These are phyloP conservation scores for Limonium bicolor DNA, from an alignment of 148 eudicot genomes.

Conservation along the genomic window DNA sequence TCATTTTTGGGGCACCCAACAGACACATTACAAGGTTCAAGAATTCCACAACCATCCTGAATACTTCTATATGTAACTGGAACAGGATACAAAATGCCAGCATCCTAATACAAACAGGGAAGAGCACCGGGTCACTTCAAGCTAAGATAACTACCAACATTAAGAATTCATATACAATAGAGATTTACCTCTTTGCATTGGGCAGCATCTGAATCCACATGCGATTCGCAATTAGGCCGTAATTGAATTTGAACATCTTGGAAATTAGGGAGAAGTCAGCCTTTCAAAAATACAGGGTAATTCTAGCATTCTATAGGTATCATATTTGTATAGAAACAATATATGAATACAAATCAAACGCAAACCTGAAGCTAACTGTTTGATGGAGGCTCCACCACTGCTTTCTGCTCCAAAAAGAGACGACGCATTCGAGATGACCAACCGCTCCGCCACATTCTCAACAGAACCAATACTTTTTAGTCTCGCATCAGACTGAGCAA, in stretches of 20 bases:
- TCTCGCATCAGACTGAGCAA: constrained; percentile 16
- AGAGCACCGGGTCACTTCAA: constrained; percentile 2
- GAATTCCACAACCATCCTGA: constrained; percentile 18
- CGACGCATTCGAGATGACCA: constrained; percentile 20
- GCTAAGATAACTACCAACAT: too few species aligned
- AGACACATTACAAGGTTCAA: constrained; percentile 19
- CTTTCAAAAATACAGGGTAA: too few species aligned
- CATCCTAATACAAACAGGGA: constrained; percentile 27
- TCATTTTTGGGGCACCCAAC: constrained; percentile 38
- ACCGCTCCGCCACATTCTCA: constrained; percentile 24
- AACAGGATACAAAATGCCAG: constrained; percentile 19
- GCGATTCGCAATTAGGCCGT: too few species aligned
- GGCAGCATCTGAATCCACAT: too few species aligned
- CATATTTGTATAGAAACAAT: too few species aligned
- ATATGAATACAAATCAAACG: too few species aligned
- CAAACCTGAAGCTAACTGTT: constrained; percentile 17
- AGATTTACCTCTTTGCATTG: too few species aligned
- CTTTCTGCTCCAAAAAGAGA: constrained; percentile 24
- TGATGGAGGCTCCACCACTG: constrained; percentile 19
- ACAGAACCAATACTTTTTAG: constrained; percentile 12
- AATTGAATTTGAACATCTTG: too few species aligned
- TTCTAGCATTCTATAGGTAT: too few species aligned
- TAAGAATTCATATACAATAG: too few species aligned
- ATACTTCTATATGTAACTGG: constrained; percentile 26
- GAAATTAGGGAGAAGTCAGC: too few species aligned